Conservation (phyloP, 768 basidiomycete species). For the Podaxis mareebaensis region DNA sequence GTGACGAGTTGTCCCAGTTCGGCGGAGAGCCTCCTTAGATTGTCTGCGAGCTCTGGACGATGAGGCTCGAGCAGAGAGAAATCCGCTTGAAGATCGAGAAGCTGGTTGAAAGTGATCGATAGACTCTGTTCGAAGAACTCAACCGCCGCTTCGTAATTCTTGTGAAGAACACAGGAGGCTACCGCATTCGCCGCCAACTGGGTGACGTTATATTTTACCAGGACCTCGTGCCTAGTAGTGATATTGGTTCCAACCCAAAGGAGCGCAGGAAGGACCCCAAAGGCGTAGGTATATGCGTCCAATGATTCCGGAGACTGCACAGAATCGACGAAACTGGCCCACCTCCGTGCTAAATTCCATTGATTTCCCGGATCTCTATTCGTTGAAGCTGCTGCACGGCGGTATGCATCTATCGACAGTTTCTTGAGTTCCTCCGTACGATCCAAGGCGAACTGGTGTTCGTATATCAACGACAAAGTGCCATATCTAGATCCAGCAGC, state of each 20-base stretch:
- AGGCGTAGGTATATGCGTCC: too few relatives aligned
- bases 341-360: not conserved
- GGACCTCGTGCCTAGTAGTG: too few relatives aligned
- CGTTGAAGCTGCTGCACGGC: not conserved
- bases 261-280: too few relatives aligned
- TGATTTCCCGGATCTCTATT: not conserved
- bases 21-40: not conserved
- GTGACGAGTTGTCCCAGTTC: not conserved
- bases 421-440: not conserved
- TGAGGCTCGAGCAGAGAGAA: not conserved
- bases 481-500: not conserved
- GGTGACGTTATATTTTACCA: too few relatives aligned
- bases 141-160: not conserved
- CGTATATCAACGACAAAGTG: too few relatives aligned
- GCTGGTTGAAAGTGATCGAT: not conserved
- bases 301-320: too few relatives aligned
- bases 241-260: too few relatives aligned
- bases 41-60: not conserved
- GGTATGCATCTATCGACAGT: not conserved
- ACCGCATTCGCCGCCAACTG: too few relatives aligned
- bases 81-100: not conserved
- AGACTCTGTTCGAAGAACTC: not conserved
- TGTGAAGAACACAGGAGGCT: not conserved
- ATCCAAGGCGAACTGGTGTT: too few relatives aligned
- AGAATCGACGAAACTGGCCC: too few relatives aligned